Evolutionary conservation across 225 moss, liverwort and hornwort species (phyloP).

Genomic region (Straminergon stramineum): DNA sequence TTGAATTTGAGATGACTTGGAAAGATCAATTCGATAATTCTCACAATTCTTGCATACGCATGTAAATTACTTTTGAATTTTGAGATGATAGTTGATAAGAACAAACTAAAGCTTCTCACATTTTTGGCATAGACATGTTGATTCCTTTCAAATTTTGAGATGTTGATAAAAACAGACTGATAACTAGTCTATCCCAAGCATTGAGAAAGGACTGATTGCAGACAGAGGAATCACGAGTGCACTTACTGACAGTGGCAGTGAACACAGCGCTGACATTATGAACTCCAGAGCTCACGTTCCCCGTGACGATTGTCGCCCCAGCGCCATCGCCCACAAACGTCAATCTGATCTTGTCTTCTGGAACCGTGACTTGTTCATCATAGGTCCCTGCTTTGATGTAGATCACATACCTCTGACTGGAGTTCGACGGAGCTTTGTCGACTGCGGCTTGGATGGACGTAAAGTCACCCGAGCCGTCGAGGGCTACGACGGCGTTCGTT

Average conservation of each 20-base stretch:
- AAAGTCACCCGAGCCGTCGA: slow-evolving; percentile 21
- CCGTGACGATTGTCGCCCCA: slow-evolving; percentile 45
- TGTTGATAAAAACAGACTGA: background rate
- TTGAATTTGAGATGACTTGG: background rate
- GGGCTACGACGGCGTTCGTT: slow-evolving; percentile 20
- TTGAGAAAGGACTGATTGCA: background rate
- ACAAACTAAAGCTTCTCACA: background rate
- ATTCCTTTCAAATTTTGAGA: background rate
- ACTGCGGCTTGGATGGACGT: slow-evolving; percentile 19
- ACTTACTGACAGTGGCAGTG: slow-evolving; percentile 65
- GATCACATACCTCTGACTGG: slow-evolving; percentile 13
- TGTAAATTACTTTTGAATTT: background rate
- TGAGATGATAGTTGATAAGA: background rate
- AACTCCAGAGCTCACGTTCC: slow-evolving; percentile 21
- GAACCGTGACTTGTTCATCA: background rate
- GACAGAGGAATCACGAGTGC: background rate
- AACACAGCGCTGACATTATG: slow-evolving; percentile 31
- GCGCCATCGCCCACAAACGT: slow-evolving; percentile 39
- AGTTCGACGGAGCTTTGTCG: slow-evolving; percentile 7
- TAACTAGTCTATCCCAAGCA: background rate
- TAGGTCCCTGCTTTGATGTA: slow-evolving; percentile 21
- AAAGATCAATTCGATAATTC: background rate
- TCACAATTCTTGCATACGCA: background rate
- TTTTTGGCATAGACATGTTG: background rate
- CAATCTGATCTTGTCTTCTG: slow-evolving; percentile 1